A percentile compares a stretch with the other conserved stretches of the same genome.
Evolutionary conservation across 179 eudicot genomes (phyloP).

Genomic region (Actinidia polygama): DNA sequence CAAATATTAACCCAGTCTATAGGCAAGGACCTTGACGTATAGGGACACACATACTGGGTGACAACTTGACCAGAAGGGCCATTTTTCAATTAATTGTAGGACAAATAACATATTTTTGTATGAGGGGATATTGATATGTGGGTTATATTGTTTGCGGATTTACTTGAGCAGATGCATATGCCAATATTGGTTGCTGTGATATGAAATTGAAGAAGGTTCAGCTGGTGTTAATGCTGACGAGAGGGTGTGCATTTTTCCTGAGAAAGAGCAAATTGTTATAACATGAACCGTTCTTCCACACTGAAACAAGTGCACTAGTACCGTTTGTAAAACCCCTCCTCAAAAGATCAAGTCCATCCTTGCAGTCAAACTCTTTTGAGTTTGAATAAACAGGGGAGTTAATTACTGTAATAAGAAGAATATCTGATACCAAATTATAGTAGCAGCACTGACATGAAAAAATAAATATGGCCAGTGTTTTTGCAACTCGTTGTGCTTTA

Average conservation of each 20-base stretch:
- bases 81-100: conserved; percentile 1
- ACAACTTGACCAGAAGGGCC: neutral
- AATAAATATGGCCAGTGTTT: neutral
- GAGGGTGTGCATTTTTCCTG: neutral
- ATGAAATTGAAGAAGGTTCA: neutral
- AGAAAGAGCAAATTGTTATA: neutral
- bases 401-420: neutral
- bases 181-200: neutral
- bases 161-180: neutral
- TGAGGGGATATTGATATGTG: neutral
- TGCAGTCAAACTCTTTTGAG: neutral
- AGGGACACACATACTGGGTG: neutral
- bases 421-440: neutral
- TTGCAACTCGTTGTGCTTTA: neutral
- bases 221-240: neutral
- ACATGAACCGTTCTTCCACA: neutral
- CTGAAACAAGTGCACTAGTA: neutral
- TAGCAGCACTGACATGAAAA: neutral
- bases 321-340: neutral
- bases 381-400: neutral
- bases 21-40: neutral
- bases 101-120: conserved; percentile 2
- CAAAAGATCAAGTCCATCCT: neutral
- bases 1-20: neutral
- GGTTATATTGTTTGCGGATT: neutral